A percentile compares a stretch with the other conserved stretches of the same genome.
phyloP scores from a whole-genome alignment of 2,329 filamentous ascomycete genomes.

The Ascochyta rabiei region DNA sequence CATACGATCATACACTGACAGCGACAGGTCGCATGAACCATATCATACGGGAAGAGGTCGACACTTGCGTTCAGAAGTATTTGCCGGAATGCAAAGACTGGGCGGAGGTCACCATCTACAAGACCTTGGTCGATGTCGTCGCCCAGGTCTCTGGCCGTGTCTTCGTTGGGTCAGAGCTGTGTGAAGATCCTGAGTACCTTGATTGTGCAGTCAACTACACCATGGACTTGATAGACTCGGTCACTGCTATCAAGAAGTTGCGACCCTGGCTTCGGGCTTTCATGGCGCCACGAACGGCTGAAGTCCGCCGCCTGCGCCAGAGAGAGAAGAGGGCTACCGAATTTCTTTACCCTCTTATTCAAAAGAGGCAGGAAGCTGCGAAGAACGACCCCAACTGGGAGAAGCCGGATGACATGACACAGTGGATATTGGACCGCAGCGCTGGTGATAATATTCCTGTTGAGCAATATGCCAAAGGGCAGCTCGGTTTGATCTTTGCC shows the following conservation, averaged over 20 bases:
- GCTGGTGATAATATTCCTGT: constrained; percentile 13
- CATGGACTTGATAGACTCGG: constrained; percentile 36
- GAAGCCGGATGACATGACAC: constrained; percentile 47
- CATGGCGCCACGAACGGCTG: constrained; percentile 32
- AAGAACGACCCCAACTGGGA: constrained; percentile 37
- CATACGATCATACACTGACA: constrained; percentile 14
- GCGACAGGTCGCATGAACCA: constrained; percentile 36
- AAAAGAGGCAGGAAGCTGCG: constrained; percentile 28
- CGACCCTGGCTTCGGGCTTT: constrained; percentile 34
- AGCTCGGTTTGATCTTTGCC: constrained; percentile 38
- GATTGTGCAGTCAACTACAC: constrained; percentile 40
- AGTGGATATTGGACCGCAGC: constrained; percentile 44
- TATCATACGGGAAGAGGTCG: constrained; percentile 37
- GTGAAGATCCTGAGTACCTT: constrained; percentile 38
- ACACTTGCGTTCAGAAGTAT: constrained; percentile 33
- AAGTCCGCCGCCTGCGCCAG: constrained; percentile 29
- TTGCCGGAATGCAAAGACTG: constrained; percentile 41
- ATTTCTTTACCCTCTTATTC: constrained; percentile 34
- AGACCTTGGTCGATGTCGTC: constrained; percentile 38
- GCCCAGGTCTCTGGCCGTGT: constrained; percentile 43
- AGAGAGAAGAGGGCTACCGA: constrained; percentile 21
- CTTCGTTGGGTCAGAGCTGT: constrained; percentile 43
- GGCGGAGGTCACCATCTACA: constrained; percentile 39
- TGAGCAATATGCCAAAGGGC: constrained; percentile 8
- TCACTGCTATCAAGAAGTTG: constrained; percentile 35